A percentile compares a stretch with the other conserved stretches of the same genome.
These are phyloP conservation scores for Lobosporangium transversale DNA, from an alignment of 192 early-diverging fungal species.

Conservation along the genomic window DNA sequence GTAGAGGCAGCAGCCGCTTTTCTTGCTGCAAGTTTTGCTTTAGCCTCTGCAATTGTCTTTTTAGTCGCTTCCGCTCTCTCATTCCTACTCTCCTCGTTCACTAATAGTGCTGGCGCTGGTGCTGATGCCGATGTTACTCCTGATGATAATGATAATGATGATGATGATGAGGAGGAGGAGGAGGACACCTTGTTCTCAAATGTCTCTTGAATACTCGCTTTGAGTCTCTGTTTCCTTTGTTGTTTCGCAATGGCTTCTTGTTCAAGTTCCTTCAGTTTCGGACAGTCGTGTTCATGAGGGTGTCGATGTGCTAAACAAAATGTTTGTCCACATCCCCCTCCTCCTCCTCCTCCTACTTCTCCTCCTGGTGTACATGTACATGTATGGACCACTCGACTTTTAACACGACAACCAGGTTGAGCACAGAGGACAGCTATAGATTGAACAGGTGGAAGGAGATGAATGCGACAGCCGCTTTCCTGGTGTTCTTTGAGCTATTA, in stretches of 20 bases:
- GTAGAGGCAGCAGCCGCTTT: neutral
- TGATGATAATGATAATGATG: neutral
- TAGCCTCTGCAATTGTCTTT: conserved; percentile 30
- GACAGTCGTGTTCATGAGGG: conserved; percentile 21
- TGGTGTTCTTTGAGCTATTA: conserved; percentile 29
- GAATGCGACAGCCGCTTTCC: conserved; percentile 9
- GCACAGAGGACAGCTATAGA: conserved; percentile 35
- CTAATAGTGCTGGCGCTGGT: neutral
- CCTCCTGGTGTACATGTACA: too few species aligned
- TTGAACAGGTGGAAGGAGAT: conserved; percentile 30
- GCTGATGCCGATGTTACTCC: neutral
- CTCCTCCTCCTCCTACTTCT: too few species aligned
- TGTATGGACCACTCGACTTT: conserved; percentile 30
- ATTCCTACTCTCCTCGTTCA: too few species aligned
- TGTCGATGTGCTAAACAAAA: conserved; percentile 46
- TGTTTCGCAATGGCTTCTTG: neutral
- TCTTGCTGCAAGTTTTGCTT: conserved; percentile 30
- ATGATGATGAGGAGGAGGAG: too few species aligned
- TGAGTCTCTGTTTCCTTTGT: neutral
- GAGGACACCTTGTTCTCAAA: too few species aligned
- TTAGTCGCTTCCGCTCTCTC: conserved; percentile 30
- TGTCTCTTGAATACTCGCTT: conserved; percentile 15
- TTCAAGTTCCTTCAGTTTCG: conserved; percentile 4
- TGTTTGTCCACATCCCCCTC: conserved; percentile 7
- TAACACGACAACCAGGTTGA: neutral